Percentiles rank a stretch among this genome's conserved stretches.
Evolutionary conservation across 2,329 filamentous ascomycete species (phyloP).

Genomic region (Colletotrichum spinosum): DNA sequence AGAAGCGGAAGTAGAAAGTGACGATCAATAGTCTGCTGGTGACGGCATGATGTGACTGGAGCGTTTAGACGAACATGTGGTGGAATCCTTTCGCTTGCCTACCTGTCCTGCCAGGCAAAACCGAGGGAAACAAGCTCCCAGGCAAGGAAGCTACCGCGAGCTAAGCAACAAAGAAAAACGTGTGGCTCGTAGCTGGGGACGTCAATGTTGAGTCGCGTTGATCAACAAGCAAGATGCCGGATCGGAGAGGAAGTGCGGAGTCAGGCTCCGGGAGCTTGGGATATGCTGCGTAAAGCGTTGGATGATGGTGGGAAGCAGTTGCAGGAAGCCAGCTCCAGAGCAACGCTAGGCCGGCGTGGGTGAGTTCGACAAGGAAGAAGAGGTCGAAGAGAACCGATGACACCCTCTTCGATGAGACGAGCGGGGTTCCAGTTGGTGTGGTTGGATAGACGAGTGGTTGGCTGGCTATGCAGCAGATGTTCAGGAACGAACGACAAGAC

Average conservation of each 20-base stretch:
- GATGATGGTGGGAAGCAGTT: conserved; percentile 1
- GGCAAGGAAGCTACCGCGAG: conserved; percentile 1
- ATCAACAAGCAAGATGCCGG: conserved; percentile 14
- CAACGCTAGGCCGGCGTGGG: conserved; percentile 13
- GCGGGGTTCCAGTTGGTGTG: conserved; percentile 21
- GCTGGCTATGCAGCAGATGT: conserved; percentile 1
- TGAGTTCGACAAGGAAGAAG: conserved; percentile 12
- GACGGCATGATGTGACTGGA: conserved; percentile 36
- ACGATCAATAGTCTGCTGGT: conserved; percentile 19
- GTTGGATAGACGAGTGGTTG: conserved; percentile 4
- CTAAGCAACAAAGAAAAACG: conserved; percentile 5
- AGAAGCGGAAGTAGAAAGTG: conserved; percentile 20
- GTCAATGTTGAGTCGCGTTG: conserved; percentile 9
- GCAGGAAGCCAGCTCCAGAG: conserved; percentile 27
- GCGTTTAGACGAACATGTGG: conserved; percentile 36
- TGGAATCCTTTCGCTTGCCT: conserved; percentile 31
- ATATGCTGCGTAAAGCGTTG: not conserved
- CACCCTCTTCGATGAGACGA: conserved; percentile 30
- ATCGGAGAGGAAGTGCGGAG: conserved; percentile 11
- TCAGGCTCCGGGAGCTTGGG: conserved; percentile 8
- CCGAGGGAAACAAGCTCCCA: conserved; percentile 10
- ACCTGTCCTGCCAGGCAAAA: conserved; percentile 18
- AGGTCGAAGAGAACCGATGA: conserved; percentile 21
- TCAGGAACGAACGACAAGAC: conserved; percentile 23
- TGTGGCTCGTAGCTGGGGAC: not conserved